Evolutionary conservation across 768 basidiomycete species (phyloP).

Genomic region (Boletus patriciae): DNA sequence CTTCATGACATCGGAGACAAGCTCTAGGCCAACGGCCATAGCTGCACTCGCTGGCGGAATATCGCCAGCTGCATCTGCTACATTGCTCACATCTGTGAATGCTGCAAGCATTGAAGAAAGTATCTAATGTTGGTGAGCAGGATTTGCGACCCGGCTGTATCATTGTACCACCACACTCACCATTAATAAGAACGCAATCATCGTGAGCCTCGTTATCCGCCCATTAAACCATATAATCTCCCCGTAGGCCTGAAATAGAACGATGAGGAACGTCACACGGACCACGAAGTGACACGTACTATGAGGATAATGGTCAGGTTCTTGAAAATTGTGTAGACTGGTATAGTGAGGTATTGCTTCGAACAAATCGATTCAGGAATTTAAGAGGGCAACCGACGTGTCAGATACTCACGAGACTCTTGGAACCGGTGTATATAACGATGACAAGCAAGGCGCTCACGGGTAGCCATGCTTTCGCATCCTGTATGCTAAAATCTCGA

Average conservation of each 20-base stretch:
- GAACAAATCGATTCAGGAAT: neutral
- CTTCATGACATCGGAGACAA: constrained; percentile 48
- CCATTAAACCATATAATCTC: constrained; percentile 98
- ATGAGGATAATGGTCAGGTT: constrained; percentile 99
- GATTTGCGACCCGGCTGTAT: neutral
- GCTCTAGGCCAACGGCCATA: constrained; percentile 29
- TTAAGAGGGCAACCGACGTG: neutral
- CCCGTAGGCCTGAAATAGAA: constrained; percentile 75
- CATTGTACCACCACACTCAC: constrained; percentile 39
- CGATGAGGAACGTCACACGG: neutral
- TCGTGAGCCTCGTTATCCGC: constrained; percentile 79
- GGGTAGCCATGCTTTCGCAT: constrained; percentile 93
- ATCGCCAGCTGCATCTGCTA: constrained; percentile 28
- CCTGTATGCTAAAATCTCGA: constrained; percentile 75
- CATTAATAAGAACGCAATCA: constrained; percentile 92
- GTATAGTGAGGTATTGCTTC: constrained; percentile 96
- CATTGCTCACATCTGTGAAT: constrained; percentile 75
- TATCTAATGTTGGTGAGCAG: constrained; percentile 48
- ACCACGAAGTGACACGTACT: constrained; percentile 46
- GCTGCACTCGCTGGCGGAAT: constrained; percentile 28
- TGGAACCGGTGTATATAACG: constrained; percentile 98
- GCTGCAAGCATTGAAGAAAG: constrained; percentile 95
- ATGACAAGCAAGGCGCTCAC: constrained; percentile 88
- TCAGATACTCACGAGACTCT: constrained; percentile 77
- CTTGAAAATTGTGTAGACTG: constrained; percentile 99